phyloP scores from a whole-genome alignment of 305 asterid genomes.

The Andrographis paniculata region DNA sequence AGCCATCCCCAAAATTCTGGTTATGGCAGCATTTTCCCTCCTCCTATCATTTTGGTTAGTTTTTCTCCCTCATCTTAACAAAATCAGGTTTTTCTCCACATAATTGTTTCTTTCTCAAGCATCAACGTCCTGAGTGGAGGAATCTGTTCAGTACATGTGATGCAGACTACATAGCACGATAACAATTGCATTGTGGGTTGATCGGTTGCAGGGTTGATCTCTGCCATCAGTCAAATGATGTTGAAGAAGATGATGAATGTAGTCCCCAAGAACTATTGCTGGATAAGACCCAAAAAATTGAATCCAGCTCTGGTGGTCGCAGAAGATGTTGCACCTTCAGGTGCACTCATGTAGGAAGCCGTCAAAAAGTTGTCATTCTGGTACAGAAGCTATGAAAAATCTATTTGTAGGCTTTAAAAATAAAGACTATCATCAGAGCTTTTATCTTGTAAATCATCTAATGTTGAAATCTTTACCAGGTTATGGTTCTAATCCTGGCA shows the following conservation, averaged over 20 bases:
- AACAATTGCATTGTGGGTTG: slow-evolving; percentile 6
- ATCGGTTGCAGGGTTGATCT: slow-evolving; percentile 88
- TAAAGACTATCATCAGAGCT: too few species aligned
- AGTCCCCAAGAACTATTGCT: slow-evolving; percentile 56
- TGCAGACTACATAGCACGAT: too few species aligned
- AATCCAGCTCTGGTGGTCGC: slow-evolving; percentile 27
- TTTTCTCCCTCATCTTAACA: slow-evolving; percentile 9
- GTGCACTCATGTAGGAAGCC: slow-evolving; percentile 59
- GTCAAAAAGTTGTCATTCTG: slow-evolving; percentile 71
- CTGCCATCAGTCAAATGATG: slow-evolving; percentile 82
- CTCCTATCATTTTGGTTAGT: slow-evolving; percentile 92
- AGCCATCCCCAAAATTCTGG: background rate
- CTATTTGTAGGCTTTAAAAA: too few species aligned
- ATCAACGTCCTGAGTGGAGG: background rate
- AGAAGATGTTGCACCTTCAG: slow-evolving; percentile 59
- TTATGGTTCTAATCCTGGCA: slow-evolving; percentile 47
- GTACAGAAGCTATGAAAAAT: too few species aligned
- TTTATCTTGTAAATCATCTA: background rate
- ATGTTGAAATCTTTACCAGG: slow-evolving; percentile 37
- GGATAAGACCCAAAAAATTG: slow-evolving; percentile 45
- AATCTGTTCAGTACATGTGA: slow-evolving; percentile 1
- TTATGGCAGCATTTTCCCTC: slow-evolving; percentile 20
- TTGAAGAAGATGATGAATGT: slow-evolving; percentile 74
- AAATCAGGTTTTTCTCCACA: slow-evolving; percentile 6
- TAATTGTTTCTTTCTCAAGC: background rate